These are phyloP conservation scores for Ziziphus jujuba DNA, from an alignment of 306 rosid species.

Conservation along the genomic window DNA sequence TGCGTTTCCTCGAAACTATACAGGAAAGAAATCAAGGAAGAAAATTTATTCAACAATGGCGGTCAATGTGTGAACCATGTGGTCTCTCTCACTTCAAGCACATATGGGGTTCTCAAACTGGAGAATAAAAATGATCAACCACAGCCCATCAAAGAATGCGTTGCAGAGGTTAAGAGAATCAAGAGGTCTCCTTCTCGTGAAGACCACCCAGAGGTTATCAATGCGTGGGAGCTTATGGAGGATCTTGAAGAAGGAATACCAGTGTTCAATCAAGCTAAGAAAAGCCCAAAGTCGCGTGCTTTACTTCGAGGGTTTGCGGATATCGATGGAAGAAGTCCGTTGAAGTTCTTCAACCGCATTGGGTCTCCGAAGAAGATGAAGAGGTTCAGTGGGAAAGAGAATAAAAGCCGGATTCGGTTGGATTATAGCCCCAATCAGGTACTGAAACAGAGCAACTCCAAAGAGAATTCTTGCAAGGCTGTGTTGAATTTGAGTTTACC, in stretches of 20 bases:
- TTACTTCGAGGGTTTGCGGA: slow-evolving; percentile 66
- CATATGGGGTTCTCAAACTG: slow-evolving; percentile 76
- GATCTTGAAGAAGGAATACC: slow-evolving; percentile 83
- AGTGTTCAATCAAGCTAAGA: slow-evolving; percentile 47
- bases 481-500: slow-evolving; percentile 39
- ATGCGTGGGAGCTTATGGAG: slow-evolving; percentile 97
- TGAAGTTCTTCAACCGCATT: slow-evolving; percentile 67
- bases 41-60: slow-evolving; percentile 50
- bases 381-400: slow-evolving; percentile 68
- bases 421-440: slow-evolving; percentile 67
- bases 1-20: slow-evolving; percentile 83
- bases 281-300: slow-evolving; percentile 60
- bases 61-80: slow-evolving; percentile 61
- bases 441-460: slow-evolving; percentile 34
- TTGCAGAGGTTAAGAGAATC: slow-evolving; percentile 28
- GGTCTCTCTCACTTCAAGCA: slow-evolving; percentile 85
- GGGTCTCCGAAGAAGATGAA: slow-evolving; percentile 67
- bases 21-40: slow-evolving; percentile 51
- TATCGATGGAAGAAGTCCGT: slow-evolving; percentile 56
- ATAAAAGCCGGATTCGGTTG: slow-evolving; percentile 43
- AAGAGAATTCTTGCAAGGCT: slow-evolving; percentile 40
- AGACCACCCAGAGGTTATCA: slow-evolving; percentile 60
- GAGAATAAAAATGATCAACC: slow-evolving; percentile 39
- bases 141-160: slow-evolving; percentile 20
- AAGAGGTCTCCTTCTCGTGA: slow-evolving; percentile 35